A percentile compares a stretch with the other conserved stretches of the same genome.
Evolutionary conservation across 176 grass and related monocot species (phyloP).

Genomic region (sorghum (Sorghum bicolor)): DNA sequence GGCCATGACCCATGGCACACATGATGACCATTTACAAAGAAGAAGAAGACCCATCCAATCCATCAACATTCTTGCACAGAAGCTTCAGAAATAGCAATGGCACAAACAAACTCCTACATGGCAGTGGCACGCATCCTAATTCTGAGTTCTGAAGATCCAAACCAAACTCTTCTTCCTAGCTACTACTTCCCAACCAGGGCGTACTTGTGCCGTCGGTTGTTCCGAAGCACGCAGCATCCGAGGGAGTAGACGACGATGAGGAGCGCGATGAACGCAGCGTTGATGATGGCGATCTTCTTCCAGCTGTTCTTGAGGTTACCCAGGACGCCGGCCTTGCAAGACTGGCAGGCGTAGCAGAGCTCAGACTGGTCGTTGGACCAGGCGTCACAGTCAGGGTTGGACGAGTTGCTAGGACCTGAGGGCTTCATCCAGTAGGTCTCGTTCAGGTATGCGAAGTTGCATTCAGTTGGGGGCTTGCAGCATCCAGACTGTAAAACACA

Average conservation of each 20-base stretch:
- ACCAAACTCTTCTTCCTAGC: neutral
- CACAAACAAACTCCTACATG: neutral
- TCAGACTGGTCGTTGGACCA: slow-evolving; percentile 40
- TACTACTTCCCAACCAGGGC: slow-evolving; percentile 30
- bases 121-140: neutral
- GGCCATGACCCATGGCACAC: neutral
- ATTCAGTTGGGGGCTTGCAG: slow-evolving; percentile 44
- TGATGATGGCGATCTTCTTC: slow-evolving; percentile 40
- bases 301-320: slow-evolving; percentile 47
- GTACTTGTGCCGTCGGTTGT: slow-evolving; percentile 46
- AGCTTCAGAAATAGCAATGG: neutral
- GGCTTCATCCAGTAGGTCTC: slow-evolving; percentile 43
- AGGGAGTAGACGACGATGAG: slow-evolving; percentile 30
- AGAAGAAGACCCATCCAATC: neutral
- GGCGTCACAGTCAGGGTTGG: slow-evolving; percentile 1
- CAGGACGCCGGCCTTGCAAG: slow-evolving; percentile 49
- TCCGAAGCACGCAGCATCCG: slow-evolving; percentile 39
- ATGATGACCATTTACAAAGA: neutral
- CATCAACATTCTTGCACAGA: neutral
- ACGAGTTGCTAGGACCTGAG: neutral
- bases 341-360: slow-evolving; percentile 43
- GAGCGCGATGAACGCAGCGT: slow-evolving; percentile 5
- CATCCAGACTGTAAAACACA: slow-evolving; percentile 40
- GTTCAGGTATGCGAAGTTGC: slow-evolving; percentile 41
- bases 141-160: neutral